Percentiles rank a stretch among this genome's conserved stretches.
Evolutionary conservation across 768 basidiomycete species (phyloP).

Genomic region (Hygrophorus russula): DNA sequence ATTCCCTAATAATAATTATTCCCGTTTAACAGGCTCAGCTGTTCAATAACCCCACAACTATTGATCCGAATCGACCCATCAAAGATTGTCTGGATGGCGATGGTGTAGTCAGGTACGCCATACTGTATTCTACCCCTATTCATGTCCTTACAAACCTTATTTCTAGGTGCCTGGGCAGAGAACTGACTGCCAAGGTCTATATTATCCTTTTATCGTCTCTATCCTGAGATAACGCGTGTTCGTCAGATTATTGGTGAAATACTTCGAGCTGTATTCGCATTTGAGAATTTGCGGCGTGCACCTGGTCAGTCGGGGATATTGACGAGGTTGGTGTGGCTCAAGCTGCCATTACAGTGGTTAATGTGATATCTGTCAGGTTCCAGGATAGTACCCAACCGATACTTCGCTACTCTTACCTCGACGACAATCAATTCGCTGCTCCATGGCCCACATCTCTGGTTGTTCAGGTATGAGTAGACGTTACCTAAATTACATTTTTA

Average conservation of each 20-base stretch:
- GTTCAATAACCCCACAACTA: conserved; percentile 35
- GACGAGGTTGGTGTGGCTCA: conserved; percentile 28
- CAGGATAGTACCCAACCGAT: background rate
- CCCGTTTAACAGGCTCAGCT: conserved; percentile 32
- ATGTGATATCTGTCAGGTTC: background rate
- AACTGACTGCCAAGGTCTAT: conserved; percentile 43
- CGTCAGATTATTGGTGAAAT: conserved; percentile 44
- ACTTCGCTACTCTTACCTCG: conserved; percentile 6
- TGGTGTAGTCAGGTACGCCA: conserved; percentile 28
- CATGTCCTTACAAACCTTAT: conserved; percentile 1
- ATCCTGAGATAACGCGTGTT: background rate
- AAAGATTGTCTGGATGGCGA: conserved; percentile 38
- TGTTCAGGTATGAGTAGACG: conserved; percentile 5
- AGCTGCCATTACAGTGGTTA: too few species aligned
- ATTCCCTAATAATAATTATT: background rate
- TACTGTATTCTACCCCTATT: background rate
- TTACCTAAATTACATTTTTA: background rate
- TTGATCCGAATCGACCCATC: conserved; percentile 34
- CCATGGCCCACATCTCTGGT: conserved; percentile 10
- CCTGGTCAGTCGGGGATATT: conserved; percentile 59
- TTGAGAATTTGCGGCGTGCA: conserved; percentile 49
- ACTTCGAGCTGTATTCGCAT: conserved; percentile 51
- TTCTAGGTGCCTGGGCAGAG: conserved; percentile 15
- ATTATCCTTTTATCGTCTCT: background rate
- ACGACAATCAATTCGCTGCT: conserved; percentile 4